Evolutionary conservation across 805 yeast species (phyloP), one percentile per base, ranked within the genome.

Genomic region (Zygoascus tannicola): DNA sequence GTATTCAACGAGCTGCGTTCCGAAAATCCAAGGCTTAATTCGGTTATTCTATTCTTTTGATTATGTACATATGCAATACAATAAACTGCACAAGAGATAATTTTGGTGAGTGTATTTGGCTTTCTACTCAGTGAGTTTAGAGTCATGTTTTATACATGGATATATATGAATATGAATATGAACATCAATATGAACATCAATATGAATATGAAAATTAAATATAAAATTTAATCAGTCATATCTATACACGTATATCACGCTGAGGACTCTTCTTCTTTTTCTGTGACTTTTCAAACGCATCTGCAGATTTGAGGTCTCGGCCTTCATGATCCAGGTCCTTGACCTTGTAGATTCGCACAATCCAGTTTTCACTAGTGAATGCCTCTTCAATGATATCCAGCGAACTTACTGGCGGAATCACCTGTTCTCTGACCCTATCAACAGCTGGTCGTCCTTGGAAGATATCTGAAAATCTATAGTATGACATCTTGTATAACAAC

Each of bases 351-450:
- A 92, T 76, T 67, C 98, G 78, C 16, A 92, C 97, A 54, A 92
- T 75, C 97, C 97, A 94, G 71, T 92, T 94, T 60, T 87, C 95
- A 38, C 90, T 73, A 1, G 98, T 92, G 68, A 81, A 92, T 0
- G 81, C 98, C 70, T 92, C 98, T 56, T 92, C 97, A 34, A 90
- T 71, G 43, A 80, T 80, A 58, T 81, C 81, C 56, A 90, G 70
- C 34, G 75, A 70, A 28, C 73, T 73, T 35, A 75, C 69, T 41
- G 58, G 57, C 1, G 66, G 60, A 50, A 92, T 79, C 47, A 66
- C 69, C 67, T 92, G 97, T 52, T 78, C 75, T 65, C 98, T 84
- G 5, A 88, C 97, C 58, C 96, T 76, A 70, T 92, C 98, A 12
- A 66, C 64, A 4, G 55, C 57, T 3, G 16, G 38, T 2, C 3